Base-by-base conservation (phyloP, 2,329 filamentous ascomycete genomes). In the Aspergillus persii region DNA sequence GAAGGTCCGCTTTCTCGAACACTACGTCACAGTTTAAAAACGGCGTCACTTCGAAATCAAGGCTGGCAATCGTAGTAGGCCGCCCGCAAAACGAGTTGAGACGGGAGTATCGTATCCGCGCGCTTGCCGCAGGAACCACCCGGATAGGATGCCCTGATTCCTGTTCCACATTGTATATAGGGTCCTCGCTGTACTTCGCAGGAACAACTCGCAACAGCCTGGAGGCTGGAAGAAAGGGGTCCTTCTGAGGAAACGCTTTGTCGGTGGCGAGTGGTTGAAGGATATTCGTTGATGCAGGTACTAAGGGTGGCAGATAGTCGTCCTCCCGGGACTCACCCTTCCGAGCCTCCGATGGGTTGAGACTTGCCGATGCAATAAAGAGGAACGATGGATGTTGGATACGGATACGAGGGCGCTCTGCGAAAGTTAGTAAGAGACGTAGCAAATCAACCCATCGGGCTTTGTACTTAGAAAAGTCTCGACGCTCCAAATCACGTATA, bases 241-340 rank as follows among this genome's bases (percentile, higher is more conserved):
- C 74, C 30, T 78, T 75, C 27, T 77, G 75, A n/a, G 69, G 69
- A 31, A 83, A 70, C 2, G 76, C 74, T 48, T 81, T 80, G 60
- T 83, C 81, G 49, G 75, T 76, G 26, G 80, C 77, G 54, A 87
- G 79, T 3, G 84, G 76, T 62, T 85, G 81, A 8, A 87, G 75
- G 15, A 87, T 76, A 61, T 87, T 87, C 8, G 80, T 73, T 0
- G 84, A 83, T n/a, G 82, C 77, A 5, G 84, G 82, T n/a, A 83
- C 74, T 50, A 80, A 76, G 51, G 81, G 80, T 15, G 81, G 79
- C 6, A 87, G 76, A 63, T 84, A 84, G 51, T 82, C 79, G 62
- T 83, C 79, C 36, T 81, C 76, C 4, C 70, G 63, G 23, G 72
- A 65, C 30, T 73, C 71, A 57, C 69, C 68, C 53, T 73, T 71